These are phyloP conservation scores for Sextonia rubra DNA, from an alignment of 164 flowering plant species.

Conservation along the genomic window DNA sequence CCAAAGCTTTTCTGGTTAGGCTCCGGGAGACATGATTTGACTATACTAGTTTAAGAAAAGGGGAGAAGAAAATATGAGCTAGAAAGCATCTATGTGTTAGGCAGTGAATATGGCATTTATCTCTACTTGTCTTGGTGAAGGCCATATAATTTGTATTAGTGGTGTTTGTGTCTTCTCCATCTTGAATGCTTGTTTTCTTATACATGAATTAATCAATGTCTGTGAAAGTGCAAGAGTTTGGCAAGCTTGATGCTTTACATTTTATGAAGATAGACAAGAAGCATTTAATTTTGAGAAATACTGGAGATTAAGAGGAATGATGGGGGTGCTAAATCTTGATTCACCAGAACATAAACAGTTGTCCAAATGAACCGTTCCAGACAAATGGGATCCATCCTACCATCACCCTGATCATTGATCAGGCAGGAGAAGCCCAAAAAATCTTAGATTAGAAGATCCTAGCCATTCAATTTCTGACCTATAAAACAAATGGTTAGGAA, in stretches of 20 bases:
- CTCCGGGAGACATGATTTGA: no score
- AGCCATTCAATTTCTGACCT: neutral
- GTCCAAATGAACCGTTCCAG: neutral
- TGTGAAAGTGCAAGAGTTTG: neutral
- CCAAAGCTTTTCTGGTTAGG: no score
- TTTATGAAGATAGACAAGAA: neutral
- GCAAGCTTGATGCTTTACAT: neutral
- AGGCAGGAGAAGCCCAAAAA: neutral
- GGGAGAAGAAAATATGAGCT: neutral
- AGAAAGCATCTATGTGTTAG: neutral
- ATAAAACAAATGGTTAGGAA: neutral
- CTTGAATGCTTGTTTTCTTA: neutral
- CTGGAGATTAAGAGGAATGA: neutral
- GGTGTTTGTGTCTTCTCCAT: no score
- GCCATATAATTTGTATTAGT: neutral
- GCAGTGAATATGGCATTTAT: neutral
- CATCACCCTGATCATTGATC: neutral
- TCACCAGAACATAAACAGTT: neutral
- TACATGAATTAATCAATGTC: neutral
- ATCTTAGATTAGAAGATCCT: neutral
- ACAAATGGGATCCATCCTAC: neutral
- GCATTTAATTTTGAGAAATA: no score
- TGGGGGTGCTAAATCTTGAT: neutral
- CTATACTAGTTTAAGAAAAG: no score
- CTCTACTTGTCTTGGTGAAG: neutral